These are phyloP conservation scores for Candida suzukii DNA, from an alignment of 805 yeast genomes.

Conservation along the genomic window DNA sequence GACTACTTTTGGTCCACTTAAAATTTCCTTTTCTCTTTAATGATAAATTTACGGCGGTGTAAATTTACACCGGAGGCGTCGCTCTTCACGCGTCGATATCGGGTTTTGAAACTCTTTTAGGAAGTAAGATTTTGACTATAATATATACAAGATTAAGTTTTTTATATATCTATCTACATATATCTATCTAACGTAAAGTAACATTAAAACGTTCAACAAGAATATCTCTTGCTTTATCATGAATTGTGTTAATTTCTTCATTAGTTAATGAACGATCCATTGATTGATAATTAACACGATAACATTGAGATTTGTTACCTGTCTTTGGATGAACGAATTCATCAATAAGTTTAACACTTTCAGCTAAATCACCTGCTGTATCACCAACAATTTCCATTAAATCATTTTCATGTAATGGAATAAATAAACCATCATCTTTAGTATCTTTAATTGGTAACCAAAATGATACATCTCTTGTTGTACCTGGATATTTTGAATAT, in stretches of 20 bases:
- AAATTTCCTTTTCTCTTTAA: no score
- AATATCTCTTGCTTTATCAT: conserved; percentile 54
- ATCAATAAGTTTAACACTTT: conserved; percentile 74
- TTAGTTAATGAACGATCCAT: conserved; percentile 91
- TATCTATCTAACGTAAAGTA: conserved; percentile 34
- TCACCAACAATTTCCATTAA: conserved; percentile 88
- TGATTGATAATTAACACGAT: conserved; percentile 86
- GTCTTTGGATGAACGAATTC: conserved; percentile 83
- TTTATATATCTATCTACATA: background rate
- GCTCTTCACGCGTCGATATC: no score
- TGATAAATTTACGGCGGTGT: no score
- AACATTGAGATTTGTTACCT: conserved; percentile 71
- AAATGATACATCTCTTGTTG: conserved; percentile 82
- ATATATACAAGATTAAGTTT: no score
- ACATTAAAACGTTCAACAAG: conserved; percentile 48
- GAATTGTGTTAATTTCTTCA: conserved; percentile 72
- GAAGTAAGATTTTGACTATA: no score
- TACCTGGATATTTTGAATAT: conserved; percentile 86
- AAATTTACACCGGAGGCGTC: no score
- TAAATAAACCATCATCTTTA: conserved; percentile 12
- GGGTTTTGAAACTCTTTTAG: no score
- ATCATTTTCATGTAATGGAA: conserved; percentile 71
- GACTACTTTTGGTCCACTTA: no score
- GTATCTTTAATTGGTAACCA: conserved; percentile 65
- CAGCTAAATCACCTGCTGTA: conserved; percentile 82